phyloP scores from a whole-genome alignment of 805 yeast species.

The Yamadazyma sp. region DNA sequence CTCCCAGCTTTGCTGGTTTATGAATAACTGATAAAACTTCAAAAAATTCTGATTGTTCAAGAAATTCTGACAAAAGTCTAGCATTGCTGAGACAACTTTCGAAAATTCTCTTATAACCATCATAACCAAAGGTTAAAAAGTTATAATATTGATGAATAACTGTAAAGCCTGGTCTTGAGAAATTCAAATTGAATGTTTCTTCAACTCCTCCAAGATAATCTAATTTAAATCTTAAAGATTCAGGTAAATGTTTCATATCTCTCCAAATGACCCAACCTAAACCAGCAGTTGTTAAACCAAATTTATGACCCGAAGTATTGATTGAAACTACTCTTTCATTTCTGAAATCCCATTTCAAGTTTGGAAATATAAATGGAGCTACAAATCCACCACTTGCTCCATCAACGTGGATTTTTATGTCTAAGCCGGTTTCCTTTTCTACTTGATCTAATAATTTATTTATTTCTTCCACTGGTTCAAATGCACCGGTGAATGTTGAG shows the following conservation, averaged over 20 bases:
- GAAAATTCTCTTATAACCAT: slow-evolving; percentile 68
- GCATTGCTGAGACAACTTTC: slow-evolving; percentile 68
- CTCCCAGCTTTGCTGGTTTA: slow-evolving; percentile 35
- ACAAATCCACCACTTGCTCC: slow-evolving; percentile 91
- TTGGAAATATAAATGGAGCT: slow-evolving; percentile 80
- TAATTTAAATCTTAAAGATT: slow-evolving; percentile 69
- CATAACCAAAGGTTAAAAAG: slow-evolving; percentile 64
- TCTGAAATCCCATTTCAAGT: slow-evolving; percentile 80
- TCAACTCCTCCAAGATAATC: slow-evolving; percentile 87
- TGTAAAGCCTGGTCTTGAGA: slow-evolving; percentile 91
- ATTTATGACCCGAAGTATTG: slow-evolving; percentile 91
- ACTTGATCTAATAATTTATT: slow-evolving; percentile 64
- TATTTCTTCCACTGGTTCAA: slow-evolving; percentile 69
- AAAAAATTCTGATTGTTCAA: slow-evolving; percentile 64
- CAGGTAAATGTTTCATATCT: slow-evolving; percentile 60
- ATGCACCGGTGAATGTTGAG: slow-evolving; percentile 90
- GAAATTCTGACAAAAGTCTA: slow-evolving; percentile 57
- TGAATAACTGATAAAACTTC: slow-evolving; percentile 79
- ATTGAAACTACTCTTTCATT: slow-evolving; percentile 75
- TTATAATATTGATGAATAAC: slow-evolving; percentile 86
- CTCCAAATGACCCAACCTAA: slow-evolving; percentile 91
- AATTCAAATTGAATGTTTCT: slow-evolving; percentile 81
- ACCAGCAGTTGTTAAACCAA: slow-evolving; percentile 88
- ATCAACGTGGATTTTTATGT: slow-evolving; percentile 85
- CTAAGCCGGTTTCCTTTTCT: slow-evolving; percentile 62